Conservation (phyloP, 768 basidiomycete genomes). For the Russula emetica region DNA sequence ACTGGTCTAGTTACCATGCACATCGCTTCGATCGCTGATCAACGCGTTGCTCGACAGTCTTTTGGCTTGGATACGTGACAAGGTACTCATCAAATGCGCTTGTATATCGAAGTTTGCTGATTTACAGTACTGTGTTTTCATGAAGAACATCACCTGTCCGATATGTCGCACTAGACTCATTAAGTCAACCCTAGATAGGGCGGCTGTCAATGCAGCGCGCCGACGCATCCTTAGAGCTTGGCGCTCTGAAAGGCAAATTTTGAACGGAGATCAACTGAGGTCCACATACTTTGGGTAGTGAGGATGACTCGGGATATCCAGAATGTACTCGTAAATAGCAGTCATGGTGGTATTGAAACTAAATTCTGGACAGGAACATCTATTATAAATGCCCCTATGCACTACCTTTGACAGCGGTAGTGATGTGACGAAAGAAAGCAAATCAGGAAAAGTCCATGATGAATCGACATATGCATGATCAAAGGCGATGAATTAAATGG, state of each 20-base stretch:
- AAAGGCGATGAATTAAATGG: not conserved
- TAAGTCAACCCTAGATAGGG: not conserved
- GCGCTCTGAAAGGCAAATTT: slow-evolving; percentile 10
- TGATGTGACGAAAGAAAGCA: not conserved
- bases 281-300: not conserved
- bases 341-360: slow-evolving; percentile 12
- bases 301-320: not conserved
- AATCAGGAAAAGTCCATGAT: slow-evolving; percentile 5
- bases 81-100: slow-evolving; percentile 9
- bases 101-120: slow-evolving; percentile 1
- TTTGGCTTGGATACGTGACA: slow-evolving; percentile 26
- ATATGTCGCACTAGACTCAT: slow-evolving; percentile 53
- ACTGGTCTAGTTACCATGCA: slow-evolving; percentile 5
- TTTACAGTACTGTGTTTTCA: slow-evolving; percentile 12
- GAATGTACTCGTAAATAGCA: slow-evolving; percentile 15
- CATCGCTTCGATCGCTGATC: slow-evolving; percentile 11
- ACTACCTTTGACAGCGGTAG: not conserved
- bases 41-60: slow-evolving; percentile 7
- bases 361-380: slow-evolving; percentile 12
- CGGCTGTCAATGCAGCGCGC: not conserved
- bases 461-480: slow-evolving; percentile 4
- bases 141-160: slow-evolving; percentile 61
- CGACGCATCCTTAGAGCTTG: slow-evolving; percentile 1
- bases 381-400: slow-evolving; percentile 2
- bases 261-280: not conserved